phyloP scores from a whole-genome alignment of 176 grass and related monocot genomes.

The Oropetium thomaeum region DNA sequence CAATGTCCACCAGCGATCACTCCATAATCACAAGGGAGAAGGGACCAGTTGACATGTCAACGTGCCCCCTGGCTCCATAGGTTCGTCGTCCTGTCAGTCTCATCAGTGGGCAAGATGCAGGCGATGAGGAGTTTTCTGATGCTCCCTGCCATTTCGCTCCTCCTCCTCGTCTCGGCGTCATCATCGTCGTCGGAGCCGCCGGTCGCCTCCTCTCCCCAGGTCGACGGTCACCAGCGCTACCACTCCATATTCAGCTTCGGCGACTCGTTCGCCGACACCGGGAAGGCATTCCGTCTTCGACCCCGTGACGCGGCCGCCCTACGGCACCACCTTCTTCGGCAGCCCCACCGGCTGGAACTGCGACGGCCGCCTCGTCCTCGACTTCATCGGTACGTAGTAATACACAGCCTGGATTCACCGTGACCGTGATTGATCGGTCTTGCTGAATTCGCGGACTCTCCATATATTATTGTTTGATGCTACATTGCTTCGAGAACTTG shows the following conservation, averaged over 20 bases:
- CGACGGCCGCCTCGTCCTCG: constrained; percentile 62
- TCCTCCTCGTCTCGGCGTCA: not conserved
- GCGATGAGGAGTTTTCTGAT: not conserved
- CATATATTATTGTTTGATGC: too few species aligned
- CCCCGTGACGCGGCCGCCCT: constrained; percentile 32
- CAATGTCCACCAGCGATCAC: too few species aligned
- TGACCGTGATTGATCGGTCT: too few species aligned
- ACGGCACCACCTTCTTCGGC: constrained; percentile 38
- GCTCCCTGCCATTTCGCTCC: not conserved
- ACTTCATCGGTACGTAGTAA: constrained; percentile 60
- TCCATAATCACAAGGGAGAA: too few species aligned
- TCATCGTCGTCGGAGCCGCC: not conserved
- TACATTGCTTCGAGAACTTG: not conserved
- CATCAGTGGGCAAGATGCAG: not conserved
- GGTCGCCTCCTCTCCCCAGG: not conserved
- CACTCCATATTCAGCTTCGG: constrained; percentile 60
- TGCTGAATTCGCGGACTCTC: too few species aligned
- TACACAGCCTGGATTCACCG: too few species aligned
- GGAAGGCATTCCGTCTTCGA: constrained; percentile 31
- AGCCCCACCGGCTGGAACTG: constrained; percentile 47
- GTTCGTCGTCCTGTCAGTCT: not conserved
- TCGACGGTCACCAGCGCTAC: not conserved
- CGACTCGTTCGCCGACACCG: constrained; percentile 56
- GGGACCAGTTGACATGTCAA: not conserved
- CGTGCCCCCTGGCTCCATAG: not conserved